These are phyloP conservation scores for Populus pruinosa DNA, from an alignment of 345 rosid genomes.

Conservation along the genomic window DNA sequence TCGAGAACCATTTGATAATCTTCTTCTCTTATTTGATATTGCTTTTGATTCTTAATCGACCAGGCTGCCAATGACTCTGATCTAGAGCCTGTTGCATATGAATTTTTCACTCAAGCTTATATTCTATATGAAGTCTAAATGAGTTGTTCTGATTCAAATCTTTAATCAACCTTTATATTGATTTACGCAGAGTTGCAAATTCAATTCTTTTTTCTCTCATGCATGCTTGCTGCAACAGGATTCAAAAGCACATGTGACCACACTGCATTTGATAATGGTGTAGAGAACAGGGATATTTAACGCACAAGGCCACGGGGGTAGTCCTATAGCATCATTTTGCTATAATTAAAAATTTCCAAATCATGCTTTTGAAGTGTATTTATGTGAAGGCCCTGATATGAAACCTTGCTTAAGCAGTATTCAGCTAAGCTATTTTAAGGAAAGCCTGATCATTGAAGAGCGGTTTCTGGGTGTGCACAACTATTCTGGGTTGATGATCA, in stretches of 20 bases:
- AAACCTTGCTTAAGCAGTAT: conserved; percentile 52
- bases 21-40: not conserved
- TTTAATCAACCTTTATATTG: not conserved
- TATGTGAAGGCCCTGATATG: conserved; percentile 20
- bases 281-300: conserved; percentile 93
- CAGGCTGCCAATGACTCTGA: conserved; percentile 98
- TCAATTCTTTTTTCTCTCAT: not conserved
- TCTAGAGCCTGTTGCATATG: conserved; percentile 93
- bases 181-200: not conserved
- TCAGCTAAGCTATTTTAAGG: conserved; percentile 88
- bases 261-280: conserved; percentile 86
- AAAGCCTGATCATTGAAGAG: conserved; percentile 98
- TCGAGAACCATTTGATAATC: conserved; percentile 7
- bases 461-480: conserved; percentile 92
- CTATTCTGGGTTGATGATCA: conserved; percentile 96
- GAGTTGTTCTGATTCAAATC: conserved; percentile 35
- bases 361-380: not conserved
- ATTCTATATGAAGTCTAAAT: conserved; percentile 91
- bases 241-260: conserved; percentile 92
- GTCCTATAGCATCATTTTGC: conserved; percentile 9
- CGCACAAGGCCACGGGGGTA: conserved; percentile 98
- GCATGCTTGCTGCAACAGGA: conserved; percentile 46
- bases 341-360: not conserved
- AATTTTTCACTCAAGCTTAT: conserved; percentile 98
- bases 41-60: not conserved